Percentiles rank a stretch among this genome's conserved stretches.
These are phyloP conservation scores for Epichloe sibirici DNA, from an alignment of 2,329 filamentous ascomycete species.

Conservation along the genomic window DNA sequence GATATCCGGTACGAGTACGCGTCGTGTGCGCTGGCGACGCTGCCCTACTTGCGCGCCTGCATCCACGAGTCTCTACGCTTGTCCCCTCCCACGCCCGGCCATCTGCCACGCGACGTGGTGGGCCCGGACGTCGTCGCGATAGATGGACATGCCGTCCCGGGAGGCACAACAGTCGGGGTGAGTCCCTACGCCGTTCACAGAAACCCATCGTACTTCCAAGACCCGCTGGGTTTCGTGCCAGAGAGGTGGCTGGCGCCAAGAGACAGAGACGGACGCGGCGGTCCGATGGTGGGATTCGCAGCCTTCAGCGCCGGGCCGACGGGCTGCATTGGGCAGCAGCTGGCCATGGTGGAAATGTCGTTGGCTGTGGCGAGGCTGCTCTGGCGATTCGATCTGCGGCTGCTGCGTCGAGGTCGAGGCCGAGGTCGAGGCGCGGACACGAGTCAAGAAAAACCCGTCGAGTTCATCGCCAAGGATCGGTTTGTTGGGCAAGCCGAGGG, in stretches of 20 bases:
- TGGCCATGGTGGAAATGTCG: neutral
- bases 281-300: neutral
- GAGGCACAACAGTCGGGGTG: neutral
- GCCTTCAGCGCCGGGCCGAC: neutral
- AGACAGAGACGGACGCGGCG: neutral
- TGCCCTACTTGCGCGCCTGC: conserved; percentile 13
- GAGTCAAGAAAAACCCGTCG: neutral
- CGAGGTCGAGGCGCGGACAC: no score
- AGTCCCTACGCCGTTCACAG: conserved; percentile 1
- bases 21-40: conserved; percentile 3
- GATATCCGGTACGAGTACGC: neutral
- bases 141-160: neutral
- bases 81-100: conserved; percentile 11
- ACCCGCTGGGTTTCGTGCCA: conserved; percentile 2
- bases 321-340: conserved; percentile 4
- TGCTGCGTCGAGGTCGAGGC: neutral
- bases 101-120: conserved; percentile 10
- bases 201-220: neutral
- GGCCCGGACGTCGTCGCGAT: neutral
- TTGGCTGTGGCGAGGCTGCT: neutral
- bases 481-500: neutral
- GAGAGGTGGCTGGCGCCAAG: conserved; percentile 3
- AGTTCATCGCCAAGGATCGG: neutral
- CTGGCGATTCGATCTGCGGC: neutral
- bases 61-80: conserved; percentile 15